phyloP scores from a whole-genome alignment of 768 basidiomycete species.

The Ramaria rubella region DNA sequence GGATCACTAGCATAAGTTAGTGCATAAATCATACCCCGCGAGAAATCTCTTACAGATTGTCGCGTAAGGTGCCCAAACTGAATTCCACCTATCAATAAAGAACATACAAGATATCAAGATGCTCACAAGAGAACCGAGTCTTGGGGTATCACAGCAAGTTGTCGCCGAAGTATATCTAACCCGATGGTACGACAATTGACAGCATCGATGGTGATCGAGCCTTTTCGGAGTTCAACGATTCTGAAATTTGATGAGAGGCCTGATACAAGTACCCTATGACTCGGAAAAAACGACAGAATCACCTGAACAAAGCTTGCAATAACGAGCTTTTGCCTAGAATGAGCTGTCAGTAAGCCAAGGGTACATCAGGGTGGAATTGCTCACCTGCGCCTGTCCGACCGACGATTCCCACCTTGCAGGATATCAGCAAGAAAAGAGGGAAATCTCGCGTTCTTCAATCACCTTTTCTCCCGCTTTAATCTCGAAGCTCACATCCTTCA shows the following conservation, averaged over 20 bases:
- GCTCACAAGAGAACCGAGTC: slow-evolving; percentile 45
- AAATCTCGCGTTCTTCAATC: slow-evolving; percentile 21
- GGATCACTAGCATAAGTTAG: slow-evolving; percentile 40
- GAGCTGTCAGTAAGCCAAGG: not conserved
- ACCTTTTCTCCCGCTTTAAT: slow-evolving; percentile 58
- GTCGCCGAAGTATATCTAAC: slow-evolving; percentile 44
- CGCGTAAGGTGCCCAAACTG: slow-evolving; percentile 37
- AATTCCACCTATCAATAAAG: not conserved
- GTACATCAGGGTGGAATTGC: not conserved
- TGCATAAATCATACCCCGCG: slow-evolving; percentile 1
- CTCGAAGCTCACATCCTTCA: slow-evolving; percentile 52
- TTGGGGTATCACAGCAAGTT: slow-evolving; percentile 65
- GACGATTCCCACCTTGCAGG: slow-evolving; percentile 37
- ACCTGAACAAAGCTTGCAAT: slow-evolving; percentile 53
- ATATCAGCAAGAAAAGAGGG: slow-evolving; percentile 4
- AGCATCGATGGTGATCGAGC: slow-evolving; percentile 54
- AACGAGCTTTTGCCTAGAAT: slow-evolving; percentile 55
- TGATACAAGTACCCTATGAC: slow-evolving; percentile 6
- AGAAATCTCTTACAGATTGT: slow-evolving; percentile 34
- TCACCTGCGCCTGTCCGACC: slow-evolving; percentile 42
- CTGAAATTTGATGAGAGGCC: slow-evolving; percentile 24
- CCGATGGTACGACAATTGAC: slow-evolving; percentile 47
- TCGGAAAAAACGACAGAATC: no score
- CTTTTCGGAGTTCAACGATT: slow-evolving; percentile 53
- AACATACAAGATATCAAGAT: slow-evolving; percentile 18